Evolutionary conservation across 2,329 filamentous ascomycete species (phyloP).

Genomic region (Diaporthe velutina): DNA sequence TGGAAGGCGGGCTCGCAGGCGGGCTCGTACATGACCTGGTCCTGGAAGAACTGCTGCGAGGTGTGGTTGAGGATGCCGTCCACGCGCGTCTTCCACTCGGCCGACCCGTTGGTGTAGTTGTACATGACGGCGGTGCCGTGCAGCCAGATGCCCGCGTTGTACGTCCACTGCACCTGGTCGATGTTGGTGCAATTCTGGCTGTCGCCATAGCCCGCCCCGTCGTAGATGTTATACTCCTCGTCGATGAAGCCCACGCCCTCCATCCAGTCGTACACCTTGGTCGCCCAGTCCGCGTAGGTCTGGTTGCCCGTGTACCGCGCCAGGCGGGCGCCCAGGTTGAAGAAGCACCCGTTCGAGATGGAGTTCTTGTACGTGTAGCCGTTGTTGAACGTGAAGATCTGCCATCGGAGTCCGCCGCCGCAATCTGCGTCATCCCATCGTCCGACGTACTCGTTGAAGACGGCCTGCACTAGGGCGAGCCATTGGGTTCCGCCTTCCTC

Average conservation of each 20-base stretch:
- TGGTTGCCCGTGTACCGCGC: conserved; percentile 73
- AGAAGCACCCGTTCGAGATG: conserved; percentile 62
- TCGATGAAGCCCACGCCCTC: conserved; percentile 58
- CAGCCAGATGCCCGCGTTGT: conserved; percentile 63
- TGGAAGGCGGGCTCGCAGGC: conserved; percentile 61
- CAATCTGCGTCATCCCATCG: conserved; percentile 78
- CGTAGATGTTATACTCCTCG: conserved; percentile 58
- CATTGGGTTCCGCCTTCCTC: conserved; percentile 69
- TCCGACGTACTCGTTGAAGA: conserved; percentile 85
- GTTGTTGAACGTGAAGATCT: conserved; percentile 85
- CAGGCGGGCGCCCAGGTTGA: conserved; percentile 68
- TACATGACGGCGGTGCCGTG: conserved; percentile 56
- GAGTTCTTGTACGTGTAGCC: conserved; percentile 71
- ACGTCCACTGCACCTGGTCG: conserved; percentile 63
- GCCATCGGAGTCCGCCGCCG: conserved; percentile 83
- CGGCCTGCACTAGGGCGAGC: conserved; percentile 80
- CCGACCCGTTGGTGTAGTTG: conserved; percentile 56
- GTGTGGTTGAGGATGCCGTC: conserved; percentile 60
- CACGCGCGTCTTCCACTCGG: conserved; percentile 61
- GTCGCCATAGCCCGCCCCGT: conserved; percentile 59
- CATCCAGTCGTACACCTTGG: conserved; percentile 69
- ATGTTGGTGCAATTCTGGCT: conserved; percentile 56
- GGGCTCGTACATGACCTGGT: conserved; percentile 63
- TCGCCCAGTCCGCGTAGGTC: conserved; percentile 73
- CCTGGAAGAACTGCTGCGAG: conserved; percentile 63